Base-by-base conservation (phyloP, 1,284 basidiomycete genomes). In the Anthracocystis panici-leucophaei region DNA sequence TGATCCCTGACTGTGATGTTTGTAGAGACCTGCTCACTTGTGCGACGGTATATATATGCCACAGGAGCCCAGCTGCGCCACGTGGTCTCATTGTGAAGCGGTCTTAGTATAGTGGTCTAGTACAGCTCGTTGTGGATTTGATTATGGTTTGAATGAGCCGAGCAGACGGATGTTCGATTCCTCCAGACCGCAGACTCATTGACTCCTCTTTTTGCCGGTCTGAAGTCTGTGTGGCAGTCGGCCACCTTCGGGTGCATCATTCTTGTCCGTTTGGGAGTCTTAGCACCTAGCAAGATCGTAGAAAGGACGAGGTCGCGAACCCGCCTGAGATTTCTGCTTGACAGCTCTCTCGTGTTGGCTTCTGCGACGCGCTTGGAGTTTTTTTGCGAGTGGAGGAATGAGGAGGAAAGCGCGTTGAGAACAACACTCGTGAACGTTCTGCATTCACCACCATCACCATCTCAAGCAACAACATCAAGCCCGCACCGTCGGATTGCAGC, bases 121-220 rank as follows among this genome's bases (percentile, higher is more conserved):
- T 53, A 64, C 57, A 38, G 60, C 57, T 69, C 66, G 61, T 69
- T 69, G 66, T 69, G 66, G 52, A 27, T 41, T 21, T 27, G 14
- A 16, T 16, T 38, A 38, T 38, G 44, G n/a, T 25, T 33, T 42
- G 29, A 21, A n/a, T 38, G 56, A 46, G 27, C 68, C 62, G 62
- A 70, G 58, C 62, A 70, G 54, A 65, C 54, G 68, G 68, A 70
- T 64, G 68, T 65, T 70, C 68, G 62, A 70, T 70, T 70, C 68
- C 58, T 70, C 68, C 62, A 56, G 50, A 38, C 45, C 35, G 62
- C 62, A 58, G 35, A 38, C 35, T 38, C 35, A 38, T 38, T 12
- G 35, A 3, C 14, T 25, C 20, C 16, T 23, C 31, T 59, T 45
- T 57, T 49, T 29, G 27, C 18, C 46, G 5, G 5, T 27, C 16